These are phyloP conservation scores for Neurospora africana DNA, from an alignment of 495 filamentous ascomycete genomes.

Conservation along the genomic window DNA sequence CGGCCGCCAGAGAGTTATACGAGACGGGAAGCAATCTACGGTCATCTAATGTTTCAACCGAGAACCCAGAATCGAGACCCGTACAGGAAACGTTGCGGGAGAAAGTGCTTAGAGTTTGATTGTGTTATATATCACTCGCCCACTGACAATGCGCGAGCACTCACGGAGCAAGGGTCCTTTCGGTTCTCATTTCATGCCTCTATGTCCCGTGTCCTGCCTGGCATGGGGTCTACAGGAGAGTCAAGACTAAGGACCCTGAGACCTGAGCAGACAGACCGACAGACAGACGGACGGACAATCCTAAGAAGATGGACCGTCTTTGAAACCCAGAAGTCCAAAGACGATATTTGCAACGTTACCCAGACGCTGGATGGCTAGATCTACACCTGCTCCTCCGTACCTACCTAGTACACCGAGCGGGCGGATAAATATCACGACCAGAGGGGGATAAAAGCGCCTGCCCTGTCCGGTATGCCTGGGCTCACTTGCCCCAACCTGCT, in stretches of 20 bases:
- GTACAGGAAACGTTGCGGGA: neutral
- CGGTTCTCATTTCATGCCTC: neutral
- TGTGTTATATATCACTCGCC: neutral
- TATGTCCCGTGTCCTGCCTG: too few species aligned
- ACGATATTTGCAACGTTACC: neutral
- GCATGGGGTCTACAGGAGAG: neutral
- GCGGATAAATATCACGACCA: neutral
- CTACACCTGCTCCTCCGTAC: neutral
- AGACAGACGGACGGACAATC: too few species aligned
- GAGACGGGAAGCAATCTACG: neutral
- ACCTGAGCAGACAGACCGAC: neutral
- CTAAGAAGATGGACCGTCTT: neutral
- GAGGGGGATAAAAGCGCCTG: neutral
- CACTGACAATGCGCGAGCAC: neutral
- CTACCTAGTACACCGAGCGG: neutral
- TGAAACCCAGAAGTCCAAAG: neutral
- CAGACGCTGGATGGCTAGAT: neutral
- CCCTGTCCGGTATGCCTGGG: neutral
- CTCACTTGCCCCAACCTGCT: too few species aligned
- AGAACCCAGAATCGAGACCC: neutral
- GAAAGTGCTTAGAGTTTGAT: neutral
- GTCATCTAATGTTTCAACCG: neutral
- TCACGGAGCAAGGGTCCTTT: neutral
- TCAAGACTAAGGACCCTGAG: neutral
- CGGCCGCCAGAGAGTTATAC: neutral